phyloP scores from a whole-genome alignment of 1,284 basidiomycete genomes.

The Ganoderma lucidum region DNA sequence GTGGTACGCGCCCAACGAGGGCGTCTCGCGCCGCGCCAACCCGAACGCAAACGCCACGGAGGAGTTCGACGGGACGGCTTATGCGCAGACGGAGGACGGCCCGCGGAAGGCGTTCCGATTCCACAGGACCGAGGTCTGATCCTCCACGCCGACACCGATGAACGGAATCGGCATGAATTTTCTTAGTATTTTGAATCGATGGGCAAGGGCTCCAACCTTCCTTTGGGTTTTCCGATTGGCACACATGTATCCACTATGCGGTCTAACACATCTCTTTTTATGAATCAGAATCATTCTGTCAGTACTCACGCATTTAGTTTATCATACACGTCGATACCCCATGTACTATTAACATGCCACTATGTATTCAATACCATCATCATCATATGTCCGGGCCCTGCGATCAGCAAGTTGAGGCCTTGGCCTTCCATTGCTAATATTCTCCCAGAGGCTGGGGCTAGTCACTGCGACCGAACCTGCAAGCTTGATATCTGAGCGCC shows the following conservation, averaged over 20 bases:
- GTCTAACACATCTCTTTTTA: not conserved
- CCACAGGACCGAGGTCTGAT: conserved; percentile 17
- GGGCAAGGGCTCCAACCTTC: not conserved
- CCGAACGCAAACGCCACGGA: conserved; percentile 13
- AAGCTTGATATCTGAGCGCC: not conserved
- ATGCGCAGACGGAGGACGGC: conserved; percentile 5
- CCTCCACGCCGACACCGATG: not conserved
- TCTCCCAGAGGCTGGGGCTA: too few species aligned
- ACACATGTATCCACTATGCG: not conserved
- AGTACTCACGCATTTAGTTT: not conserved
- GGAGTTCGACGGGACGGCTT: conserved; percentile 6
- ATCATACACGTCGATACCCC: not conserved
- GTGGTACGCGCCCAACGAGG: conserved; percentile 47
- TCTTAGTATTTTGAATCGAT: not conserved
- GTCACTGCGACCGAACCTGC: too few species aligned
- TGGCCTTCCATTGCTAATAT: too few species aligned
- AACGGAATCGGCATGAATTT: conserved; percentile 2
- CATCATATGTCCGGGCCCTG: too few species aligned
- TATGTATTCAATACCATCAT: not conserved
- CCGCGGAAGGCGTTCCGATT: conserved; percentile 20
- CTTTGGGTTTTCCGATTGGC: not conserved
- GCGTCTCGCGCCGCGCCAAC: conserved; percentile 16
- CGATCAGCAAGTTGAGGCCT: too few species aligned
- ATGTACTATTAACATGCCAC: not conserved
- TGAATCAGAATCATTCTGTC: too few species aligned